Evolutionary conservation across 2,329 filamentous ascomycete genomes (phyloP), one percentile per base, ranked within the genome.

Genomic region (Plectosphaerella sp.): DNA sequence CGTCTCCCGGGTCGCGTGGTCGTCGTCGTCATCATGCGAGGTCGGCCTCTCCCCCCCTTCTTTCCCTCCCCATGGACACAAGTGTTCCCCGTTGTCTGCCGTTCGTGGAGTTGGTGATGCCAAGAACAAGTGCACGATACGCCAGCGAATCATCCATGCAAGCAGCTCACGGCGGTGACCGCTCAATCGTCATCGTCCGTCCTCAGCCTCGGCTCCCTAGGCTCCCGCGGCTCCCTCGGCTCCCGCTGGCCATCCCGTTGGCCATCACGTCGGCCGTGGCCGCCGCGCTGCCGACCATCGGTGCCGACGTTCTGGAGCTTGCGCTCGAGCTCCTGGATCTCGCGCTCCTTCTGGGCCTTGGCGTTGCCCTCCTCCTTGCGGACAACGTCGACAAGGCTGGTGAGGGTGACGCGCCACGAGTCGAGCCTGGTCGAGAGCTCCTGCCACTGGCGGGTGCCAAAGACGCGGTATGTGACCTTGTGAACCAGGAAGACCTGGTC

Each of bases 371-470:
- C 87, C 77, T 96, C 90, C 67, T 83, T 78, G 64, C 86, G 83
- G 59, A 97, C 82, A 45, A 94, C 89, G 52, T 78, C 76, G 61
- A 95, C 76, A 16, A 99, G 91, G 60, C 83, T 84, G 66, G 84
- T 81, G 63, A 97, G 77, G 62, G 89, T 93, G 62, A 83, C 80
- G 70, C 88, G 86, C 93, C 93, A 97, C 70, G 91, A 89, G 73
- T 96, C 92, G 64, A 99, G 77, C 57, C 93, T 83, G 58, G 88
- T 90, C 55, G 91, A 89, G 50, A 99, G 87, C 77, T 99, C 93
- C 62, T 89, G 85, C 91, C 95, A 99, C 77, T 99, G 94, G 80
- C 95, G 95, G 77, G 96, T 91, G 62, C 91, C 91, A 66, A 99
- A 99, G 51, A 97, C 92, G 57, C 94, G 87, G 81, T 97, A 97